Evolutionary conservation across 2,329 filamentous ascomycete species (phyloP).

Genomic region (Phaeophleospora eucalypticola): DNA sequence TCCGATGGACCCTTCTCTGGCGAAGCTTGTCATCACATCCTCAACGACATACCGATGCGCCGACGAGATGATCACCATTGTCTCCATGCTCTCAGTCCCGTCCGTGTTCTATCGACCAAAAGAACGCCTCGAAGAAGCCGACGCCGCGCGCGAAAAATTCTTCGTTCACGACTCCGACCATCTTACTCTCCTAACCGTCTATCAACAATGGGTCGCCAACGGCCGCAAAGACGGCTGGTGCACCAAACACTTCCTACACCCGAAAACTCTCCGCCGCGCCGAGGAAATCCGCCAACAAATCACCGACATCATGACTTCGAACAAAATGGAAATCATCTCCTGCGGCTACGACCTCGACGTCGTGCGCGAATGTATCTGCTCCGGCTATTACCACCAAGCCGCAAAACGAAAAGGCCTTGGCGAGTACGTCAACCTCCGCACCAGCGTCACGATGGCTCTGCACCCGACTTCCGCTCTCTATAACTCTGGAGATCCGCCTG

Average conservation of each 20-base stretch:
- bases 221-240: constrained; percentile 90
- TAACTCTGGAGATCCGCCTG: constrained; percentile 85
- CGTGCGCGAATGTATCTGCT: constrained; percentile 93
- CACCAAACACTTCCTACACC: constrained; percentile 84
- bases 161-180: constrained; percentile 98
- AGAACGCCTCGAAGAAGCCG: constrained; percentile 93
- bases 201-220: constrained; percentile 90
- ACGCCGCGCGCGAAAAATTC: constrained; percentile 93
- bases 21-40: constrained; percentile 89
- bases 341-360: constrained; percentile 97
- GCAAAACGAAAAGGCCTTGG: constrained; percentile 94
- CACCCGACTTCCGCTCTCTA: constrained; percentile 93
- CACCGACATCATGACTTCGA: constrained; percentile 86
- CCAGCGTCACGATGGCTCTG: constrained; percentile 86
- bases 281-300: constrained; percentile 95
- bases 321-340: constrained; percentile 81
- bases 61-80: constrained; percentile 97
- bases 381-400: constrained; percentile 96
- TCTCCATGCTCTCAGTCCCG: constrained; percentile 95
- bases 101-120: constrained; percentile 96
- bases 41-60: constrained; percentile 73
- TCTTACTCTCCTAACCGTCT: constrained; percentile 90
- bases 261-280: constrained; percentile 86
- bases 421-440: constrained; percentile 95
- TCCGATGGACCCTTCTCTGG: constrained; percentile 93